phyloP scores from a whole-genome alignment of 306 rosid genomes.

The Herpetospermum pedunculosum region DNA sequence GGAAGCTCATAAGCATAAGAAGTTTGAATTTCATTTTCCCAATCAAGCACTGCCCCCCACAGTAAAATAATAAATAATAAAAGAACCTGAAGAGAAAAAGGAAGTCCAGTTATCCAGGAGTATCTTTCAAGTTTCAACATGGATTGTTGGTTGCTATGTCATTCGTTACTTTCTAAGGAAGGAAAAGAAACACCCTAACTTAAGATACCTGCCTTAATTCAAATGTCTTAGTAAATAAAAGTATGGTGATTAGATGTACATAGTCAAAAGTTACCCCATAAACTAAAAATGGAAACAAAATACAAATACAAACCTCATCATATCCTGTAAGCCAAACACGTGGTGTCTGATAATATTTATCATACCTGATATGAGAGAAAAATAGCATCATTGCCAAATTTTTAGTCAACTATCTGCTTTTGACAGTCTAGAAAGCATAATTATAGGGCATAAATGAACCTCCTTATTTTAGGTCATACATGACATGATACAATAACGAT shows the following conservation, averaged over 20 bases:
- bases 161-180: not conserved
- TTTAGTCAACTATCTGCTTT: too few relatives aligned
- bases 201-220: not conserved
- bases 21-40: not conserved
- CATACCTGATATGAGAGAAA: conserved; percentile 43
- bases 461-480: not conserved
- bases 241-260: not conserved
- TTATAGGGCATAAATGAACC: not conserved
- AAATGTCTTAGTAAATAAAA: not conserved
- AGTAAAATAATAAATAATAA: too few relatives aligned
- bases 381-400: conserved; percentile 4
- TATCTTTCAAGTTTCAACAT: not conserved
- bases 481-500: not conserved
- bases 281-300: not conserved
- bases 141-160: not conserved
- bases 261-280: not conserved
- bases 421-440: not conserved
- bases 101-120: not conserved
- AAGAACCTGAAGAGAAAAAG: not conserved
- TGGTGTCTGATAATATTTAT: conserved; percentile 95
- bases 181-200: not conserved
- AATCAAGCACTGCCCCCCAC: too few relatives aligned
- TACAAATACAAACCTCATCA: conserved; percentile 62
- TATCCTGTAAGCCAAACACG: conserved; percentile 98
- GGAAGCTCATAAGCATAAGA: not conserved